Percentiles rank a stretch among this genome's conserved stretches.
These are phyloP conservation scores for Lenzites betulinus DNA, from an alignment of 768 basidiomycete species.

Conservation along the genomic window DNA sequence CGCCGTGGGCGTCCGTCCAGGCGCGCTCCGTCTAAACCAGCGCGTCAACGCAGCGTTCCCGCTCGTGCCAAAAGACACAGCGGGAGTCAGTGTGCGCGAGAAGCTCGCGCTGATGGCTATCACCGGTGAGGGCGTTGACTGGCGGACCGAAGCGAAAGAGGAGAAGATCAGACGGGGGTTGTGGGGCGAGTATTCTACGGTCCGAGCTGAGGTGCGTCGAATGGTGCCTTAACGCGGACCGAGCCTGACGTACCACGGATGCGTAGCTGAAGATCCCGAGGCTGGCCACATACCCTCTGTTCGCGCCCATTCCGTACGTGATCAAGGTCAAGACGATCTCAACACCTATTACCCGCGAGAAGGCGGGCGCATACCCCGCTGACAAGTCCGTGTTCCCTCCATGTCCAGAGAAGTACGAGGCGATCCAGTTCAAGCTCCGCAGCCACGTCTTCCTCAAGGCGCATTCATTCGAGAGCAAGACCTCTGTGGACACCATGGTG, in stretches of 20 bases:
- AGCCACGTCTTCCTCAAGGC: slow-evolving; percentile 9
- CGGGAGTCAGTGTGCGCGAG: slow-evolving; percentile 2
- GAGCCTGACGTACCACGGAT: too few species aligned
- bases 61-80: slow-evolving; percentile 2
- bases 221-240: too few species aligned
- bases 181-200: slow-evolving; percentile 23
- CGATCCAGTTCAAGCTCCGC: slow-evolving; percentile 18
- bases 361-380: slow-evolving; percentile 3
- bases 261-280: slow-evolving; percentile 12
- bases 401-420: neutral
- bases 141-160: neutral
- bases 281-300: slow-evolving; percentile 12
- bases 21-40: slow-evolving; percentile 9
- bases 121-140: neutral
- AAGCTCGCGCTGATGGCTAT: neutral
- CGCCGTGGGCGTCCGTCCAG: slow-evolving; percentile 19
- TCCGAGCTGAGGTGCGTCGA: slow-evolving; percentile 14
- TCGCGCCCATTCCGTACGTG: slow-evolving; percentile 24
- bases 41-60: slow-evolving; percentile 2
- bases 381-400: slow-evolving; percentile 14
- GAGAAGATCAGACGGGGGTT: slow-evolving; percentile 20
- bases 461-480: neutral
- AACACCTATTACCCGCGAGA: slow-evolving; percentile 10
- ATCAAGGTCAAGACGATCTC: slow-evolving; percentile 19
- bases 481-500: neutral